A percentile compares a stretch with the other conserved stretches of the same genome.
These are phyloP conservation scores for Coleophoma eucalyptorum DNA, from an alignment of 2,329 filamentous ascomycete genomes.

Conservation along the genomic window DNA sequence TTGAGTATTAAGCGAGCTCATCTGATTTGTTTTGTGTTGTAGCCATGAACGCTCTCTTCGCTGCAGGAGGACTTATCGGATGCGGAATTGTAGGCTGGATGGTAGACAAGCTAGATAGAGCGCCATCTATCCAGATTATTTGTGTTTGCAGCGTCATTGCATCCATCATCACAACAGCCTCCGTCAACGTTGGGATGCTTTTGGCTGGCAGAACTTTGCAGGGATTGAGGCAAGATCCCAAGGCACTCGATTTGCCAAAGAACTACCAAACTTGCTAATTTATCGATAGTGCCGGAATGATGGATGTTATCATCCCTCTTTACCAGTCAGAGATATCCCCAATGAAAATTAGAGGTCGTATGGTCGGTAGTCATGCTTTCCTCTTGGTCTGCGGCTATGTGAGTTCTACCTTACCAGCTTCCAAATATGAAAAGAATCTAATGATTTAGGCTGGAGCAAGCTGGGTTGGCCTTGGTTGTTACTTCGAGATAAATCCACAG, in stretches of 20 bases:
- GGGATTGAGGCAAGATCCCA: not conserved
- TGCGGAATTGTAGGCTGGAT: constrained; percentile 2
- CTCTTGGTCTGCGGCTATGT: constrained; percentile 1
- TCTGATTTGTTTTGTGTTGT: not conserved
- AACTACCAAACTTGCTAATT: not conserved
- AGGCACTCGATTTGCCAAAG: not conserved
- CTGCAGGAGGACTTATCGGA: constrained; percentile 8
- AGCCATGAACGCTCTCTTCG: constrained; percentile 9
- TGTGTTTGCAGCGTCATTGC: constrained; percentile 10
- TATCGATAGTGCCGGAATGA: not conserved
- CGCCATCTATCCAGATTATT: constrained; percentile 6
- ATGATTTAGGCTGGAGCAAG: constrained; percentile 6
- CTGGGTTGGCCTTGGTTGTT: constrained; percentile 25
- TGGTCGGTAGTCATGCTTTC: constrained; percentile 1
- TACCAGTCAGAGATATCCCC: not conserved
- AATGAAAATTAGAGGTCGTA: constrained; percentile 1
- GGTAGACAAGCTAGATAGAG: constrained; percentile 7
- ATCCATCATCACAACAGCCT: constrained; percentile 12
- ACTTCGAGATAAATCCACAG: constrained; percentile 17
- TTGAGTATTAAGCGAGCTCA: not conserved
- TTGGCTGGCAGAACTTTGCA: constrained; percentile 9
- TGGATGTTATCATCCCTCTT: not conserved
- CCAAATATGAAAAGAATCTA: not conserved
- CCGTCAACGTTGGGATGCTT: constrained; percentile 12
- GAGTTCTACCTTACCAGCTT: not conserved